Evolutionary conservation across 495 filamentous ascomycete species (phyloP).

Genomic region (Thermothielavioides terrestris): DNA sequence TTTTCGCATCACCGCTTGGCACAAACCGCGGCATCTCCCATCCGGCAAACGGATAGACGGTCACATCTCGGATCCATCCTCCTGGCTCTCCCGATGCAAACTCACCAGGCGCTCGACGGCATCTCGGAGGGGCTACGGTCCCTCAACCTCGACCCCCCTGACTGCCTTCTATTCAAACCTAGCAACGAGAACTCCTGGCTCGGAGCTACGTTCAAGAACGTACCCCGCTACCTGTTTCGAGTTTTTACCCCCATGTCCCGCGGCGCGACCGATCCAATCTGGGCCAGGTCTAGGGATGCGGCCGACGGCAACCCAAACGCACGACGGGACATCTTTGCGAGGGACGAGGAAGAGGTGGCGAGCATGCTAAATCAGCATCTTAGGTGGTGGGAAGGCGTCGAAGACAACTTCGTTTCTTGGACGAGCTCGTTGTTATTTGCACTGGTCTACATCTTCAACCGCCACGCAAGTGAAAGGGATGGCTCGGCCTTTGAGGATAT

Average conservation of each 20-base stretch:
- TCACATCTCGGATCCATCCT: too few species aligned
- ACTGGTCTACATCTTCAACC: background rate
- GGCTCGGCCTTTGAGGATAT: background rate
- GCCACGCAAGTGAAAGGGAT: background rate
- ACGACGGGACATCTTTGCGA: background rate
- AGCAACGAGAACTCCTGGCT: background rate
- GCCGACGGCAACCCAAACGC: background rate
- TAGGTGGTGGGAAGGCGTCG: background rate
- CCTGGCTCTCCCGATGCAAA: too few species aligned
- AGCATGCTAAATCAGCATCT: background rate
- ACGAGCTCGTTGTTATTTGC: background rate
- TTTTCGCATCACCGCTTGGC: too few species aligned
- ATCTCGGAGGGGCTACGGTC: background rate
- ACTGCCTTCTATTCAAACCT: background rate
- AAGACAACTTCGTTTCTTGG: background rate
- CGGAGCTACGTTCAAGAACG: background rate
- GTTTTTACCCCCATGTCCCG: background rate
- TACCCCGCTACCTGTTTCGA: background rate
- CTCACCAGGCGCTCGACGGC: background rate
- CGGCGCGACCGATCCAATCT: background rate
- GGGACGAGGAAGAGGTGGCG: background rate
- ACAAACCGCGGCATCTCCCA: too few species aligned
- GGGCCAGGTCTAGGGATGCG: background rate
- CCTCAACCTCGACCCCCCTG: background rate
- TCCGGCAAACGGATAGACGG: too few species aligned